A percentile compares a stretch with the other conserved stretches of the same genome.
phyloP scores from a whole-genome alignment of 164 flowering plant species.

The Protea cynaroides region DNA sequence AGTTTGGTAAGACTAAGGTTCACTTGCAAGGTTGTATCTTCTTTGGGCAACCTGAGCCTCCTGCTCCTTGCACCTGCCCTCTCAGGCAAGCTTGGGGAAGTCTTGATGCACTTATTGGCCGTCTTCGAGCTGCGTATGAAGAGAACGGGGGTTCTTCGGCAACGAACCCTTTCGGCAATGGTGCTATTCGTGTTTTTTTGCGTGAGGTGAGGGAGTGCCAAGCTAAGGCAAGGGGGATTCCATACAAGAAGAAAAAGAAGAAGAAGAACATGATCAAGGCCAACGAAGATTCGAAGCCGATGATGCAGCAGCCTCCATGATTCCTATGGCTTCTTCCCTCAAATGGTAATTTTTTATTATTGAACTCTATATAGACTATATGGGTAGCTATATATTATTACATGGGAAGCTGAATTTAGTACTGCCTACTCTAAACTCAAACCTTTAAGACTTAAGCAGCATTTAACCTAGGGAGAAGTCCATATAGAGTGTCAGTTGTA shows the following conservation, averaged over 20 bases:
- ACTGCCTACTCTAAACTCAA: too few species aligned
- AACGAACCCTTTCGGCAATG: constrained; percentile 53
- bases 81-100: constrained; percentile 66
- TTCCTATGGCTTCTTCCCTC: not conserved
- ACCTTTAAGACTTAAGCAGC: too few species aligned
- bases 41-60: constrained; percentile 58
- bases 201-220: constrained; percentile 53
- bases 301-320: constrained; percentile 8
- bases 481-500: too few species aligned
- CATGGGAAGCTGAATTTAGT: too few species aligned
- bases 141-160: constrained; percentile 51
- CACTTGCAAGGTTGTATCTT: constrained; percentile 49
- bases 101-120: constrained; percentile 54
- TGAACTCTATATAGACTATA: not conserved
- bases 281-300: constrained; percentile 9
- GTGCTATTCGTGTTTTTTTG: constrained; percentile 41
- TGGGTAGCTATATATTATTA: not conserved
- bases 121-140: constrained; percentile 59
- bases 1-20: constrained; percentile 61
- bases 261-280: constrained; percentile 20
- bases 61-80: constrained; percentile 54
- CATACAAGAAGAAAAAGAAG: constrained; percentile 56
- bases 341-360: constrained; percentile 5
- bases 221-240: constrained; percentile 53
- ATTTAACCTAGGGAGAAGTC: too few species aligned